Percentiles rank a stretch among this genome's conserved stretches.
phyloP scores from a whole-genome alignment of 2,329 filamentous ascomycete genomes.

The Intubia oerlemansii region DNA sequence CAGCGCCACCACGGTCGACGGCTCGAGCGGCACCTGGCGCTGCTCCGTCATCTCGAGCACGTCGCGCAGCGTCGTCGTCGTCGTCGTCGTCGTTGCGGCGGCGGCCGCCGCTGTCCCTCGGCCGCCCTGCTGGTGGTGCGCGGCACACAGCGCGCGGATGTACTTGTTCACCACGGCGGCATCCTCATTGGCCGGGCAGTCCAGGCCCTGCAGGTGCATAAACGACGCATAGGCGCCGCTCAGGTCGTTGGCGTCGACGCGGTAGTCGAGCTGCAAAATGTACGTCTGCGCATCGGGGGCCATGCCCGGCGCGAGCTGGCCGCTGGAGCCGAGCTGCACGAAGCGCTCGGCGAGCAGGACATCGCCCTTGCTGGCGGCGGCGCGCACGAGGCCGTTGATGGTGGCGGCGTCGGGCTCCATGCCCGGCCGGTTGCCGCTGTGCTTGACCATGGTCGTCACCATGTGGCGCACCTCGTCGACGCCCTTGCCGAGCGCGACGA shows the following conservation, averaged over 20 bases:
- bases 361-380: constrained; percentile 50
- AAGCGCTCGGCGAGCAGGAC: constrained; percentile 54
- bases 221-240: constrained; percentile 47
- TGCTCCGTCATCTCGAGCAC: constrained; percentile 54
- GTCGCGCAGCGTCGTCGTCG: constrained; percentile 22
- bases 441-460: constrained; percentile 41
- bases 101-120: neutral
- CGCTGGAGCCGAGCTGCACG: constrained; percentile 33
- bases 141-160: constrained; percentile 37
- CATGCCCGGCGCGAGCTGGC: constrained; percentile 33
- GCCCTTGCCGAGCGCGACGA: constrained; percentile 44
- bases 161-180: constrained; percentile 49
- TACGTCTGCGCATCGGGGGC: constrained; percentile 47
- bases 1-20: constrained; percentile 54
- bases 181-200: constrained; percentile 30
- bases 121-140: no score
- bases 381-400: constrained; percentile 56
- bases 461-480: constrained; percentile 54
- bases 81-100: neutral
- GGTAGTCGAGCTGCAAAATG: constrained; percentile 55
- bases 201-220: constrained; percentile 34
- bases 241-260: constrained; percentile 51
- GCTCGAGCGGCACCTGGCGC: constrained; percentile 44
- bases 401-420: constrained; percentile 42
- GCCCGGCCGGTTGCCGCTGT: constrained; percentile 20